These are phyloP conservation scores for Globisporangium emineosum DNA, from an alignment of 352 stramenopile species.

Conservation along the genomic window DNA sequence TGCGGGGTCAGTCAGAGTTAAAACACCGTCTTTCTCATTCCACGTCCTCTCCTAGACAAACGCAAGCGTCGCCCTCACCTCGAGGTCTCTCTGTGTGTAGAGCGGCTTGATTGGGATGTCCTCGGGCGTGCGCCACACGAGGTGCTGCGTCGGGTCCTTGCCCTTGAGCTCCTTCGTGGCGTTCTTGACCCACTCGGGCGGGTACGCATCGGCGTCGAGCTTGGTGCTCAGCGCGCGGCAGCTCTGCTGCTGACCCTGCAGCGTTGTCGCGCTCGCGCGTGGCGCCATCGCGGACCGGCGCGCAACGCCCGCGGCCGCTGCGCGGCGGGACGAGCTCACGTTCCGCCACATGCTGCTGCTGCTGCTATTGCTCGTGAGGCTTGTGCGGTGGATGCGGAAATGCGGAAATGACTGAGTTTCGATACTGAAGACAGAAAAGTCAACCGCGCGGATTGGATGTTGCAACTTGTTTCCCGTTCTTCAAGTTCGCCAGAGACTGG, in stretches of 20 bases:
- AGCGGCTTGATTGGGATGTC: conserved; percentile 94
- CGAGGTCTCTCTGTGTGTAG: conserved; percentile 87
- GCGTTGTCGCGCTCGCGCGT: not conserved
- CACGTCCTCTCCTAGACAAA: too few species aligned
- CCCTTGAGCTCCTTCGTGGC: conserved; percentile 85
- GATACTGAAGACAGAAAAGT: conserved; percentile 4
- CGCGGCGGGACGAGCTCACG: conserved; percentile 9
- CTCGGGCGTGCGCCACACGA: conserved; percentile 89
- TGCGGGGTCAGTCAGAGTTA: not conserved
- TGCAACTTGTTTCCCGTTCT: not conserved
- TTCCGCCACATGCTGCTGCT: conserved; percentile 6
- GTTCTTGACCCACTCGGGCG: conserved; percentile 47
- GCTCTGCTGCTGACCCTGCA: not conserved
- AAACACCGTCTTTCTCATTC: not conserved
- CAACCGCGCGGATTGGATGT: not conserved
- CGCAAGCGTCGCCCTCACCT: conserved; percentile 21
- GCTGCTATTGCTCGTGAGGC: too few species aligned
- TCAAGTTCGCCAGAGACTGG: conserved; percentile 7
- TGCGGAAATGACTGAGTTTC: not conserved
- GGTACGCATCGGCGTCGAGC: conserved; percentile 34
- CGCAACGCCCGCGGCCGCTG: not conserved
- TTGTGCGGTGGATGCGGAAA: conserved; percentile 4
- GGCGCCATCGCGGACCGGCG: not conserved
- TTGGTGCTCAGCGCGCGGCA: conserved; percentile 31
- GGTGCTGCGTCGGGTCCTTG: conserved; percentile 56